Evolutionary conservation across 1,139 yeast genomes (phyloP), one percentile per base, ranked within the genome.

Genomic region (Taiozyma sp.): DNA sequence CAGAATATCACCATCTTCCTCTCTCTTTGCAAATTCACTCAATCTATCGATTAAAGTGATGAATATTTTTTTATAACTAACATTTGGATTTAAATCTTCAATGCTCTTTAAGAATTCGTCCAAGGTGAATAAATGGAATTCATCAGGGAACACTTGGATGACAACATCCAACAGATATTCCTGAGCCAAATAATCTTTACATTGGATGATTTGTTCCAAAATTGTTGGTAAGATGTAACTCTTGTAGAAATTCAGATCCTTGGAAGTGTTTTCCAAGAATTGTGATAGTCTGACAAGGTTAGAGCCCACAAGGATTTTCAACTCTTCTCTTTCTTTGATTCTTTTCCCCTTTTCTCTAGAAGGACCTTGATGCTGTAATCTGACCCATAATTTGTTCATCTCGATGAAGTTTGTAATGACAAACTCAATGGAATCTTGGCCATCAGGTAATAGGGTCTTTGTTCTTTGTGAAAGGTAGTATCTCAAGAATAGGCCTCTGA

Each of bases 381-480:
- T 77, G 1, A 95, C 98, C 99, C 99, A 93, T 47, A 93, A 74
- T 67, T 95, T 93, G 70, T 95, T 93, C 99, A 93, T 93, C 66
- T 93, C 99, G 54, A 91, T 84, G 67, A 93, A 95, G 66, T 93
- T 95, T 34, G 88, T 80, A 51, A 89, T 77, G 44, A 91, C 79
- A 62, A 91, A 91, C 79, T 43, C 93, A 76, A 68, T 85, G 69
- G 40, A 60, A 24, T 60, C 65, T 14, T 55, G 56, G 65, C 30
- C 67, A 56, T 59, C 66, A 2, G 91, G 89, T 48, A 88, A 68
- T 52, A 86, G 71, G 60, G 83, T 85, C 60, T 90, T 86, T 21
- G 90, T 85, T 55, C 91, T 75, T 66, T 93, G 98, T 6, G 93
- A 83, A 45, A 93, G 72, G 66, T 89, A 93, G 70, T 93, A 91